A percentile compares a stretch with the other conserved stretches of the same genome.
Evolutionary conservation across 352 stramenopile genomes (phyloP).

Genomic region (Phytophthora sp.): DNA sequence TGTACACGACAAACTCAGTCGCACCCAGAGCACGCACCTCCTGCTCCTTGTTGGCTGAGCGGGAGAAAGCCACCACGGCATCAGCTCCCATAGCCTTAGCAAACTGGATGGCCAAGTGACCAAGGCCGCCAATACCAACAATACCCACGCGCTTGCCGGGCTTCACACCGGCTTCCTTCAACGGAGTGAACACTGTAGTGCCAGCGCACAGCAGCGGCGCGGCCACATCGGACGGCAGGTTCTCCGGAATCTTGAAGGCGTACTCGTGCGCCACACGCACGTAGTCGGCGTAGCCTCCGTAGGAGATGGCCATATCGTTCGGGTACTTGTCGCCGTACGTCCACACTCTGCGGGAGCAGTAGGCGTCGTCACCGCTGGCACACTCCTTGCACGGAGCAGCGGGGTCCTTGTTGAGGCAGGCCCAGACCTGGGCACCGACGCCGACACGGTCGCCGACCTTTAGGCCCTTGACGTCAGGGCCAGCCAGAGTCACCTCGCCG

Average conservation of each 20-base stretch:
- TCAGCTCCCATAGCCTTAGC: conserved; percentile 62
- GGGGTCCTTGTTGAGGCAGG: conserved; percentile 66
- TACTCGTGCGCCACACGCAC: conserved; percentile 72
- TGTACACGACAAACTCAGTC: conserved; percentile 62
- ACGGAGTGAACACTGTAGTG: conserved; percentile 78
- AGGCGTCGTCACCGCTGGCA: conserved; percentile 54
- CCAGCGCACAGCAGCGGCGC: conserved; percentile 84
- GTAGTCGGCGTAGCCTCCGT: conserved; percentile 75
- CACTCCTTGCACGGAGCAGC: conserved; percentile 65
- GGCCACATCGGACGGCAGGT: conserved; percentile 54
- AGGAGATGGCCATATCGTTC: conserved; percentile 48
- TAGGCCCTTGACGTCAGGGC: conserved; percentile 54
- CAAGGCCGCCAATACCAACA: conserved; percentile 83
- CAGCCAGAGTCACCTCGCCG: conserved; percentile 47
- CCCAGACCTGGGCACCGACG: conserved; percentile 83
- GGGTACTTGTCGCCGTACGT: conserved; percentile 60
- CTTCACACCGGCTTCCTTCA: conserved; percentile 58
- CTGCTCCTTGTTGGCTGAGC: conserved; percentile 61
- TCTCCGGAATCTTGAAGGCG: conserved; percentile 79
- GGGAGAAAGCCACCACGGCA: conserved; percentile 70
- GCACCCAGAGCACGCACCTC: conserved; percentile 63
- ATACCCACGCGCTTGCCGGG: conserved; percentile 66
- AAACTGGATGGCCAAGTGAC: conserved; percentile 88
- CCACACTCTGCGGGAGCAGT: conserved; percentile 51
- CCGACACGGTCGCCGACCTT: conserved; percentile 85